Evolutionary conservation across 2,329 filamentous ascomycete genomes (phyloP).

Genomic region (Corinectria fuckeliana): DNA sequence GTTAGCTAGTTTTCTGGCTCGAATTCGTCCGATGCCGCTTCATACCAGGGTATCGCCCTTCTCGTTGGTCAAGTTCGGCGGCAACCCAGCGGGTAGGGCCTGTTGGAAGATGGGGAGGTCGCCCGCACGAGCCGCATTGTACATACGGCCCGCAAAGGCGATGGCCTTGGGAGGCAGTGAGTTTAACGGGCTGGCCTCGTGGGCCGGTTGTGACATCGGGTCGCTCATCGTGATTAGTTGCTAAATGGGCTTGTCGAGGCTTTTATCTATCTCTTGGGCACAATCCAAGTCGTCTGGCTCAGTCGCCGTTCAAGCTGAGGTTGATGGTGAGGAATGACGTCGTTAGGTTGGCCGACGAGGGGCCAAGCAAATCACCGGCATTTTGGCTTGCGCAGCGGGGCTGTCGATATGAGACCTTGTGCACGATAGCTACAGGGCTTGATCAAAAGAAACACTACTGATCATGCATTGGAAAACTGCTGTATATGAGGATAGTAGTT

Average conservation of each 20-base stretch:
- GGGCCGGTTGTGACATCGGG: slow-evolving; percentile 17
- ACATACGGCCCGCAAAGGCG: slow-evolving; percentile 70
- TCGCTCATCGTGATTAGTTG: slow-evolving; percentile 21
- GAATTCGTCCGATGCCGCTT: not conserved
- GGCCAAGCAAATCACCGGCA: not conserved
- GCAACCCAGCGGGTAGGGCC: slow-evolving; percentile 70
- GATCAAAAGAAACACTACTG: not conserved
- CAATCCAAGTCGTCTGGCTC: not conserved
- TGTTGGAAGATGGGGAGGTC: slow-evolving; percentile 64
- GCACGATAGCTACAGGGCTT: not conserved
- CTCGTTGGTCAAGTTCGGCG: slow-evolving; percentile 73
- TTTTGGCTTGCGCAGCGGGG: not conserved
- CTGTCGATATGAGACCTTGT: not conserved
- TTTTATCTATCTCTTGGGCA: too few species aligned
- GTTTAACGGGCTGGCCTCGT: not conserved
- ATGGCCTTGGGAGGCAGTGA: slow-evolving; percentile 68
- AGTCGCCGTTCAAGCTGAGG: not conserved
- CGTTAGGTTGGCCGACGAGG: slow-evolving; percentile 3
- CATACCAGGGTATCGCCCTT: slow-evolving; percentile 74
- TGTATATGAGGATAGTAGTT: not conserved
- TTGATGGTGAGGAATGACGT: slow-evolving; percentile 2
- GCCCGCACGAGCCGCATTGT: slow-evolving; percentile 69
- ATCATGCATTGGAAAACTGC: not conserved
- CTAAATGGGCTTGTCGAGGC: not conserved
- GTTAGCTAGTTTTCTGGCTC: not conserved